Conservation (phyloP, 768 basidiomycete species). For the Amanita fuliginea region DNA sequence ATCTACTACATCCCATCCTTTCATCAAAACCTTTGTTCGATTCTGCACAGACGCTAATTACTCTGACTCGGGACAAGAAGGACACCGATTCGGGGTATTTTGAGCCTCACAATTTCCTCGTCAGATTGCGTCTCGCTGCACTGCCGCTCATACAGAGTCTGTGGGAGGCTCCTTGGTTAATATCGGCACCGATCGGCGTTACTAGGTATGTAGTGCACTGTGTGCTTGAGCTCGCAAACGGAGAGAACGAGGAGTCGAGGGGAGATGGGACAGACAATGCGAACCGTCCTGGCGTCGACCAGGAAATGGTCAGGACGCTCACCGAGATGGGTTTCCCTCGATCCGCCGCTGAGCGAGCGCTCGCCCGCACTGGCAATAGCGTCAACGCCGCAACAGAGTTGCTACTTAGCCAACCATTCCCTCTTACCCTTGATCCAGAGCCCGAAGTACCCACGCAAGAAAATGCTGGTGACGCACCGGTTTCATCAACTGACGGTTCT, state of each 20-base stretch:
- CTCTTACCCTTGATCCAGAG: constrained; percentile 58
- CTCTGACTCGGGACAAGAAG: constrained; percentile 67
- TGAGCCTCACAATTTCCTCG: constrained; percentile 79
- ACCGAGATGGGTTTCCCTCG: constrained; percentile 97
- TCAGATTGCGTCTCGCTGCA: constrained; percentile 61
- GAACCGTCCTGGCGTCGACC: constrained; percentile 43
- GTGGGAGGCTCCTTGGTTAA: constrained; percentile 83
- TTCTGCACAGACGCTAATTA: constrained; percentile 67
- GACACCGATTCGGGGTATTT: constrained; percentile 73
- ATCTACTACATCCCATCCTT: constrained; percentile 65
- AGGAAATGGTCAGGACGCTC: constrained; percentile 69
- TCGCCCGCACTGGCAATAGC: constrained; percentile 81
- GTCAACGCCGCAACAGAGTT: constrained; percentile 82
- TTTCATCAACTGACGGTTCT: constrained; percentile 12
- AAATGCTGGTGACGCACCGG: constrained; percentile 7
- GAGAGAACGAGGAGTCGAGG: constrained; percentile 67
- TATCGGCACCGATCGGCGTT: constrained; percentile 61
- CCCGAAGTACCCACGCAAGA: constrained; percentile 20
- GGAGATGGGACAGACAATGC: constrained; percentile 19
- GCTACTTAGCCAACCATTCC: constrained; percentile 73
- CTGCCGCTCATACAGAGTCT: constrained; percentile 57
- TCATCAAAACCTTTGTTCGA: constrained; percentile 77
- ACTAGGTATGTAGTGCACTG: constrained; percentile 67
- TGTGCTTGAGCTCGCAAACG: constrained; percentile 72
- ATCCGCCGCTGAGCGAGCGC: constrained; percentile 75